Evolutionary conservation across 78 protist genomes (phyloP).

Genomic region (Dictyostelium brefeldianum): DNA sequence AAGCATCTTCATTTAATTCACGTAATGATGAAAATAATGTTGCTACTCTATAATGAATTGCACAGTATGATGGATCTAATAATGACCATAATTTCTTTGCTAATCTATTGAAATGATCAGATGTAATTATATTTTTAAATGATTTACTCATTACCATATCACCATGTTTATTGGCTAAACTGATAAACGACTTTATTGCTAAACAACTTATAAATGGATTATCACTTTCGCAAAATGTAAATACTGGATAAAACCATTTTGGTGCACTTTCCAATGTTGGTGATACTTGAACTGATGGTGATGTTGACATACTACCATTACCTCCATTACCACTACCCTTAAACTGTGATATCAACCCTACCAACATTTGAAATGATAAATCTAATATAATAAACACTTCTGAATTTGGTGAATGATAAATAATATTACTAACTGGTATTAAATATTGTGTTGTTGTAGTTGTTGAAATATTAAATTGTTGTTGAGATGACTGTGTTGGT

Average conservation of each 20-base stretch:
- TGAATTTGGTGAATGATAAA: neutral
- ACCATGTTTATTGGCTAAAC: conserved; percentile 43
- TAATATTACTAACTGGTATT: neutral
- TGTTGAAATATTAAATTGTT: conserved; percentile 8
- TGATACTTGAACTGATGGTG: conserved; percentile 18
- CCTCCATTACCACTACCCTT: neutral
- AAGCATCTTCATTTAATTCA: conserved; percentile 44
- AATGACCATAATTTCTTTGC: conserved; percentile 70
- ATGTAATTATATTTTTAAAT: conserved; percentile 28
- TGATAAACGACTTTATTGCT: conserved; percentile 58
- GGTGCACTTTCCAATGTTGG: conserved; percentile 55
- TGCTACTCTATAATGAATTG: conserved; percentile 75
- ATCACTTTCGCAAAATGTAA: conserved; percentile 39
- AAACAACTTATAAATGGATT: conserved; percentile 68
- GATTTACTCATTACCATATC: conserved; percentile 15
- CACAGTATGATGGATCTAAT: conserved; percentile 49
- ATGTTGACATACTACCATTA: neutral
- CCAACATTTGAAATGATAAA: conserved; percentile 53
- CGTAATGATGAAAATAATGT: conserved; percentile 23
- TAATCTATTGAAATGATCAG: conserved; percentile 24
- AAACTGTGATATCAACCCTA: conserved; percentile 56
- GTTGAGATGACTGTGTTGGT: neutral
- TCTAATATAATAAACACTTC: conserved; percentile 56
- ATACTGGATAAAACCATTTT: conserved; percentile 68
- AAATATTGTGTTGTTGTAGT: neutral